Evolutionary conservation across 2,329 filamentous ascomycete genomes (phyloP), one percentile per base, ranked within the genome.

Genomic region (Thelonectria rubi): DNA sequence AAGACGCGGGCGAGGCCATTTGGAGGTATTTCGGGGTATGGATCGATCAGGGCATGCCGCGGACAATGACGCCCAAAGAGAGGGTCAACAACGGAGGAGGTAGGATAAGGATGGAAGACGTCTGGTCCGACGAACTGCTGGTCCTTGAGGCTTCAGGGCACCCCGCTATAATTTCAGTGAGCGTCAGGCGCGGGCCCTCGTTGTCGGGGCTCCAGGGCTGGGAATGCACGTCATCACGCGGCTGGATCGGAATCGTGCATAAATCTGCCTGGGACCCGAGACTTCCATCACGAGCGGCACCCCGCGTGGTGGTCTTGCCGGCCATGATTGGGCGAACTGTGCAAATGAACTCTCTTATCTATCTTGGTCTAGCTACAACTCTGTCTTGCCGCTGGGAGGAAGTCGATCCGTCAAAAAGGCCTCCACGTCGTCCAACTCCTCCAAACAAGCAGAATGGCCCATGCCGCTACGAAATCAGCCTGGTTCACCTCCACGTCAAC

Each of bases 391-490:
- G 26, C 14, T 30, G 5, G 67, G 73, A 6, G 82, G 82, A 58
- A 88, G 75, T 47, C 77, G 77, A 64, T 78, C 72, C 30, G 68
- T 74, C 62, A 88, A 62, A 65, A 85, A 88, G 2, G 72, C 74
- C 78, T 96, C 92, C 17, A 97, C 81, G 71, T 97, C 91, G 62
- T 96, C 88, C 58, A 97, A 87, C 79, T 97, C 94, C 67, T 90
- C 81, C 6, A 87, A 84, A 69, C 89, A 88, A 3, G 93, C 93
- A 20, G 88, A 90, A 75, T 97, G 94, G 11, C 82, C 82, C 73
- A 97, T 84, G 7, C 88, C 84, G 58, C 88, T 91, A 55, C 18
- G 53, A 14, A 37, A 49, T 72, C 42, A 72, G 54, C 26, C 12
- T 47, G 9, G 17, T 15, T 24, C 9, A 15, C 6, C 30, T 2